Percentiles rank a stretch among this genome's conserved stretches.
Conservation (phyloP, 768 basidiomycete species). For the Suillus clintonianus region DNA sequence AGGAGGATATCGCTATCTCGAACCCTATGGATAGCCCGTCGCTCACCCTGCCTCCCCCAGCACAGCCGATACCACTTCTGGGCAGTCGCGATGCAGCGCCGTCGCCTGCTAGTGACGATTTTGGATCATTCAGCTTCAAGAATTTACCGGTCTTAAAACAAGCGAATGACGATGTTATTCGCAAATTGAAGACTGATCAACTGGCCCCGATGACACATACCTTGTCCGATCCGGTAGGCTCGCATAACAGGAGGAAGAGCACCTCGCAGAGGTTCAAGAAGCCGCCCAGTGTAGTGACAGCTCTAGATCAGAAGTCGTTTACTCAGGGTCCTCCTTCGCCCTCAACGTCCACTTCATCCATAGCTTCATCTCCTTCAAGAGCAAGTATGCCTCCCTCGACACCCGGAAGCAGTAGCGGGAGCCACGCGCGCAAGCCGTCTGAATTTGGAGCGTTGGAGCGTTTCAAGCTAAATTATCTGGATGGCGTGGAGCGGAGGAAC, state of each 20-base stretch:
- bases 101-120: conserved; percentile 80
- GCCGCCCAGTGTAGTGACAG: conserved; percentile 76
- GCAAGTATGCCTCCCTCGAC: conserved; percentile 72
- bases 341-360: conserved; percentile 87
- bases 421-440: conserved; percentile 82
- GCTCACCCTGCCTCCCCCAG: conserved; percentile 19
- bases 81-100: conserved; percentile 44
- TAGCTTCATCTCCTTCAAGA: conserved; percentile 86
- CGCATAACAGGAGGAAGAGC: conserved; percentile 73
- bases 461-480: conserved; percentile 82
- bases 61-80: conserved; percentile 22
- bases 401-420: conserved; percentile 56
- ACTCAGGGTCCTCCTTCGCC: conserved; percentile 87
- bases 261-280: conserved; percentile 82
- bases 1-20: conserved; percentile 73
- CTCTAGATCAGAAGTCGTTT: conserved; percentile 59
- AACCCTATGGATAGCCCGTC: conserved; percentile 47
- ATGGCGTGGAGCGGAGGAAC: conserved; percentile 73
- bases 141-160: conserved; percentile 95
- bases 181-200: conserved; percentile 92
- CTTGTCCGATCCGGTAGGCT: conserved; percentile 59
- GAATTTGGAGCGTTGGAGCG: conserved; percentile 87
- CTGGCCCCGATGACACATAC: conserved; percentile 76
- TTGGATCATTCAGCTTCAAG: conserved; percentile 98
- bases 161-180: conserved; percentile 97